Percentiles rank a stretch among this genome's conserved stretches.
phyloP scores from a whole-genome alignment of 805 yeast genomes.

The Candida berthetii region DNA sequence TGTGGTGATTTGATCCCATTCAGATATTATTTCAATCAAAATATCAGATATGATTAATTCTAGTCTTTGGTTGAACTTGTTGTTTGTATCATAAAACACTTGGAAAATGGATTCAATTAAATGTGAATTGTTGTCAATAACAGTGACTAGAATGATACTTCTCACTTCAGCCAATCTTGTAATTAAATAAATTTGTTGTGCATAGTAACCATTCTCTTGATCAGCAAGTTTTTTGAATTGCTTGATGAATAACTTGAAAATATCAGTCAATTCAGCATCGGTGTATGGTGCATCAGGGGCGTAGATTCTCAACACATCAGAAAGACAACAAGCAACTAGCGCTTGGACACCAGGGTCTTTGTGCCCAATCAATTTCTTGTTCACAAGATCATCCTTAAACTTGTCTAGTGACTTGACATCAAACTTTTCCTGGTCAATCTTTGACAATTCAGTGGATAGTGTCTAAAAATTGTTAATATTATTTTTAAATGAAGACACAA shows the following conservation, averaged over 20 bases:
- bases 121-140: constrained; percentile 55
- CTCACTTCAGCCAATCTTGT: constrained; percentile 70
- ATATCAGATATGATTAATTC: constrained; percentile 64
- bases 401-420: constrained; percentile 38
- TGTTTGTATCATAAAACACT: constrained; percentile 49
- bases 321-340: constrained; percentile 61
- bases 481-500: constrained; percentile 5
- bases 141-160: constrained; percentile 68
- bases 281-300: constrained; percentile 93
- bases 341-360: constrained; percentile 67
- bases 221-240: constrained; percentile 56
- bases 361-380: constrained; percentile 52
- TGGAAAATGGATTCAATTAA: constrained; percentile 53
- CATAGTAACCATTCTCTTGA: constrained; percentile 51
- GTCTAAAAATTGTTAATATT: constrained; percentile 15
- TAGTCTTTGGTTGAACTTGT: constrained; percentile 43
- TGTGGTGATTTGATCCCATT: constrained; percentile 58
- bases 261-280: constrained; percentile 49
- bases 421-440: constrained; percentile 53
- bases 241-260: constrained; percentile 59
- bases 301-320: constrained; percentile 68
- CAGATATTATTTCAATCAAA: constrained; percentile 69
- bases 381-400: constrained; percentile 46
- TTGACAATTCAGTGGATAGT: constrained; percentile 58
- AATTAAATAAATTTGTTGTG: constrained; percentile 58